Percentiles rank a stretch among this genome's conserved stretches.
These are phyloP conservation scores for Calonectria pseudoturangicola DNA, from an alignment of 2,329 filamentous ascomycete genomes.

Conservation along the genomic window DNA sequence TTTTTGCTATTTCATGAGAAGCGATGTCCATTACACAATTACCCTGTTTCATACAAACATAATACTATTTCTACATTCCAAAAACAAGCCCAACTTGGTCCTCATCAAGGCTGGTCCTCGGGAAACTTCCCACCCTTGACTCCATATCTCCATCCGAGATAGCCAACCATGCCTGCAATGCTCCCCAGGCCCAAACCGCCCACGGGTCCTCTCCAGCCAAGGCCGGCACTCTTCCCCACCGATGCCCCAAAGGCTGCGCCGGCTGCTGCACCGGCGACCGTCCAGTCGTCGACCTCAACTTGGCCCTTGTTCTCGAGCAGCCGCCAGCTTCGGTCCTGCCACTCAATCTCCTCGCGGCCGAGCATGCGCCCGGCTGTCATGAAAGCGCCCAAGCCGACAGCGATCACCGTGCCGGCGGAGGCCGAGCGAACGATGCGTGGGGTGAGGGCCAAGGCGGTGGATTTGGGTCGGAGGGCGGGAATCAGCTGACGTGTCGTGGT, in stretches of 20 bases:
- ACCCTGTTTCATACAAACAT: not conserved
- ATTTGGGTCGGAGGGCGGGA: slow-evolving; percentile 55
- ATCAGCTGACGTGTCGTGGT: slow-evolving; percentile 58
- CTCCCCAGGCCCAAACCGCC: slow-evolving; percentile 70
- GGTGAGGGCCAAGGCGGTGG: slow-evolving; percentile 55
- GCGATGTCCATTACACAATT: not conserved
- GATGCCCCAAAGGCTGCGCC: slow-evolving; percentile 59
- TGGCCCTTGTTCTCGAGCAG: slow-evolving; percentile 75
- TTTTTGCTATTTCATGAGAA: slow-evolving; percentile 4
- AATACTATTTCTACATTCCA: slow-evolving; percentile 4
- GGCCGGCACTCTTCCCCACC: slow-evolving; percentile 48
- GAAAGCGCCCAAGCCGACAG: slow-evolving; percentile 64
- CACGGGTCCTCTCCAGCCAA: slow-evolving; percentile 63
- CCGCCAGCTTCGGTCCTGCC: slow-evolving; percentile 78
- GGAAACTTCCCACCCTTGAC: slow-evolving; percentile 65
- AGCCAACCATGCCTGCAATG: slow-evolving; percentile 68
- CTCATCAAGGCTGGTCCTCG: slow-evolving; percentile 46
- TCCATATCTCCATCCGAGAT: slow-evolving; percentile 70
- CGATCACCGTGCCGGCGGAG: slow-evolving; percentile 67
- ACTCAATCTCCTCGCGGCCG: slow-evolving; percentile 76
- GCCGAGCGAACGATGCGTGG: slow-evolving; percentile 66
- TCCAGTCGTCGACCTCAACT: slow-evolving; percentile 74
- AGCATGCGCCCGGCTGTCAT: slow-evolving; percentile 71
- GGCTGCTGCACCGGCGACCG: slow-evolving; percentile 64
- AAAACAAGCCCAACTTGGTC: not conserved